These are phyloP conservation scores for Galeopsis tetrahit DNA, from an alignment of 257 asterid species.

Conservation along the genomic window DNA sequence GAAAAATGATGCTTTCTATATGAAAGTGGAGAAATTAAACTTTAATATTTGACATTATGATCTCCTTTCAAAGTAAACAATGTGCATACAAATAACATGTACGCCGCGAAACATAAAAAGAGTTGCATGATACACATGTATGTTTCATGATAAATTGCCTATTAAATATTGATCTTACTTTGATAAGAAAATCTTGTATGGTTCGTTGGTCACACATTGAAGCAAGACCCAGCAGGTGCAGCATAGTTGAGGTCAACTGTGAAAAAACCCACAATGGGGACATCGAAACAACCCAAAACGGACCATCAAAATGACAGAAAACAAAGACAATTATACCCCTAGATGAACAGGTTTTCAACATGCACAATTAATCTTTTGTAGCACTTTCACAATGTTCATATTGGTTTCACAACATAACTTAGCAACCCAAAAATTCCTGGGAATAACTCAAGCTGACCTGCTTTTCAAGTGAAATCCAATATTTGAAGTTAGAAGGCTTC, in stretches of 20 bases:
- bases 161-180: constrained; percentile 51
- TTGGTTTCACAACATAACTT: constrained; percentile 8
- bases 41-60: not conserved
- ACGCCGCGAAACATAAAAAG: constrained; percentile 11
- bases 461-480: constrained; percentile 87
- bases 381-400: constrained; percentile 2
- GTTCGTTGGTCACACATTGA: constrained; percentile 57
- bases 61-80: not conserved
- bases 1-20: constrained; percentile 77
- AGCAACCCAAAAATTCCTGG: constrained; percentile 29
- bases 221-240: constrained; percentile 89
- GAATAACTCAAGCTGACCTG: constrained; percentile 59
- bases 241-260: constrained; percentile 89
- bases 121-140: not conserved
- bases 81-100: not conserved
- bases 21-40: constrained; percentile 20
- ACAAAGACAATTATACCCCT: not conserved
- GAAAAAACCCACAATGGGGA: not conserved
- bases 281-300: not conserved
- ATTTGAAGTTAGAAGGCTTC: constrained; percentile 80
- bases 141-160: not conserved
- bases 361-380: not conserved
- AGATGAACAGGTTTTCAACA: constrained; percentile 20
- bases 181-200: constrained; percentile 66
- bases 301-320: constrained; percentile 16